Conservation (phyloP, 306 rosid species). For the Quercus variabilis region DNA sequence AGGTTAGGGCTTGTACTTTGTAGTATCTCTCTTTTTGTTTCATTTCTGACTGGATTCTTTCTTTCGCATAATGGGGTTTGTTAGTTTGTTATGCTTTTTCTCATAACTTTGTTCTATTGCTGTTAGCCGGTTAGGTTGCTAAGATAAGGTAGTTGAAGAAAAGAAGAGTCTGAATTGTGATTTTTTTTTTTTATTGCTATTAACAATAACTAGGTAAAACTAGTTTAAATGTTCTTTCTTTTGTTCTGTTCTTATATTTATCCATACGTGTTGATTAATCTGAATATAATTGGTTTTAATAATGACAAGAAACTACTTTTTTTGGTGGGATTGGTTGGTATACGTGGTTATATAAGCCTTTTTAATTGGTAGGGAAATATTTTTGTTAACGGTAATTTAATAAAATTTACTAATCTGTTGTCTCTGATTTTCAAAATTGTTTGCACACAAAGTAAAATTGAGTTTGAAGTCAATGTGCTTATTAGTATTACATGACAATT, state of each 20-base stretch:
- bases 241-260: not conserved
- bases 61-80: not conserved
- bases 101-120: not conserved
- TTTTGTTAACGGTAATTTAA: not conserved
- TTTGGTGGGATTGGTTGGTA: not conserved
- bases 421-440: not conserved
- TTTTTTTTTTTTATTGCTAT: not conserved
- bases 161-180: not conserved
- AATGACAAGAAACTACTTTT: not conserved
- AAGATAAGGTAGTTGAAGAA: not conserved
- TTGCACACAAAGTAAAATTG: not conserved
- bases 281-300: not conserved
- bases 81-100: not conserved
- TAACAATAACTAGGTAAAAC: not conserved
- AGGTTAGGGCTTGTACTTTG: slow-evolving; percentile 33
- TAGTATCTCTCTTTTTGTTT: not conserved
- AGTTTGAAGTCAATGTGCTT: not conserved
- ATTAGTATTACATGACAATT: not conserved
- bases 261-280: not conserved
- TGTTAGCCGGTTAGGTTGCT: not conserved
- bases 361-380: not conserved
- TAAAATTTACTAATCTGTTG: too few relatives aligned
- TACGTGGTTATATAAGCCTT: not conserved
- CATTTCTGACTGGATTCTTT: not conserved
- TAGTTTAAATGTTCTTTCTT: not conserved